Conservation (phyloP, 2,329 filamentous ascomycete genomes). For the Pleurostoma richardsiae region DNA sequence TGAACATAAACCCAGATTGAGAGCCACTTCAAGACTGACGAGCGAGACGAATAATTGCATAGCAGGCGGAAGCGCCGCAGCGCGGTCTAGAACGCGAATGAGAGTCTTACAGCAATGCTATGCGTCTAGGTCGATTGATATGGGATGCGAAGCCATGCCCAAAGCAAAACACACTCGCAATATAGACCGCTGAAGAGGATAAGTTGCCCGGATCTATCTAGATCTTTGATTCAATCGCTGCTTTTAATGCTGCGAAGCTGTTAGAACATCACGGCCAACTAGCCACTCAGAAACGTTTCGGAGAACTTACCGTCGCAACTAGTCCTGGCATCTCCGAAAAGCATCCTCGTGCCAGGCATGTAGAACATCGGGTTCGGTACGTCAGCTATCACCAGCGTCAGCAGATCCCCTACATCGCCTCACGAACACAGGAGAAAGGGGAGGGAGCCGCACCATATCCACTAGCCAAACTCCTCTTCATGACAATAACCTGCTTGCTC, state of each 20-base stretch:
- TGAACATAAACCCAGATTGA: too few relatives aligned
- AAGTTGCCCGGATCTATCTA: too few relatives aligned
- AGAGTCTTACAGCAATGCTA: too few relatives aligned
- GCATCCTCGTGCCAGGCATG: constrained; percentile 84
- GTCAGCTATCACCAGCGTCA: constrained; percentile 51
- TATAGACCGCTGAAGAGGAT: too few relatives aligned
- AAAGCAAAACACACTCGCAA: too few relatives aligned
- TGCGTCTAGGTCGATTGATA: too few relatives aligned
- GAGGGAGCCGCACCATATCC: constrained; percentile 63
- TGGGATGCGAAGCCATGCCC: too few relatives aligned
- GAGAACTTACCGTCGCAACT: constrained; percentile 66
- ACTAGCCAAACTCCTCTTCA: constrained; percentile 87
- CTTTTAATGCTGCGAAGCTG: constrained; percentile 18
- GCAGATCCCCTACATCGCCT: constrained; percentile 1
- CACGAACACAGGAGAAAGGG: neutral
- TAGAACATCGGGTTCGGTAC: constrained; percentile 93
- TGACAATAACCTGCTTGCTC: constrained; percentile 86
- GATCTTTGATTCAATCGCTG: constrained; percentile 18
- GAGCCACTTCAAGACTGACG: too few relatives aligned
- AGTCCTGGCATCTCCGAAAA: constrained; percentile 85
- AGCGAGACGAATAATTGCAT: too few relatives aligned
- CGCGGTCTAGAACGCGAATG: too few relatives aligned
- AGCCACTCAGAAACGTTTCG: constrained; percentile 1
- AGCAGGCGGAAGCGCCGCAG: too few relatives aligned
- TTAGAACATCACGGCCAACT: constrained; percentile 2